phyloP scores from a whole-genome alignment of 208 protist genomes.

The Leishmania lainsoni region DNA sequence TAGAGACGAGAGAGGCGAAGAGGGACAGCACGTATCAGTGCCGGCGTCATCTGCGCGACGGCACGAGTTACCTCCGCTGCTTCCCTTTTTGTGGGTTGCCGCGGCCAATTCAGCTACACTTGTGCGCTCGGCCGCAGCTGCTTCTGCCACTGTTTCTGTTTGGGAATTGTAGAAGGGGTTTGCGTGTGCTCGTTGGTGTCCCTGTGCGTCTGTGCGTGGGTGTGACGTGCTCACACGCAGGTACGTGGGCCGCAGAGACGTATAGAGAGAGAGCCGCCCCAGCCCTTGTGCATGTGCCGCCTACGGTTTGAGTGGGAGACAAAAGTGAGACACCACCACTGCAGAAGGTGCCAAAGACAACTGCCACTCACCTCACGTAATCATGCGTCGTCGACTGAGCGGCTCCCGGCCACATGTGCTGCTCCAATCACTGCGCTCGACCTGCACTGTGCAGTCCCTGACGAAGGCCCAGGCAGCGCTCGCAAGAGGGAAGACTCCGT shows the following conservation, averaged over 20 bases:
- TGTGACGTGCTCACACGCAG: neutral
- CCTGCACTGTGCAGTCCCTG: slow-evolving; percentile 41
- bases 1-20: neutral
- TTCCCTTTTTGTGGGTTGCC: too few relatives aligned
- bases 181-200: neutral
- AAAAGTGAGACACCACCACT: neutral
- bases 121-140: neutral
- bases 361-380: neutral
- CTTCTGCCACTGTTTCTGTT: neutral
- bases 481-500: slow-evolving; percentile 27
- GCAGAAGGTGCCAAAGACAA: neutral
- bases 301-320: neutral
- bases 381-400: slow-evolving; percentile 26
- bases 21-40: neutral
- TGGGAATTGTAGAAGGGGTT: neutral
- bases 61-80: neutral
- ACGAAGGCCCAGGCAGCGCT: slow-evolving; percentile 53
- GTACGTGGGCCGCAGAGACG: neutral
- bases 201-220: neutral
- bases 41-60: neutral
- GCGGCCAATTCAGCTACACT: neutral
- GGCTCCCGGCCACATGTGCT: slow-evolving; percentile 2
- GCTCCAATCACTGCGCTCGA: slow-evolving; percentile 4
- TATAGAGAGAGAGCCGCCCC: neutral
- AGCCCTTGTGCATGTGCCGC: neutral